Evolutionary conservation across 352 stramenopile species (phyloP).

Genomic region (Phytophthora citrophthora): DNA sequence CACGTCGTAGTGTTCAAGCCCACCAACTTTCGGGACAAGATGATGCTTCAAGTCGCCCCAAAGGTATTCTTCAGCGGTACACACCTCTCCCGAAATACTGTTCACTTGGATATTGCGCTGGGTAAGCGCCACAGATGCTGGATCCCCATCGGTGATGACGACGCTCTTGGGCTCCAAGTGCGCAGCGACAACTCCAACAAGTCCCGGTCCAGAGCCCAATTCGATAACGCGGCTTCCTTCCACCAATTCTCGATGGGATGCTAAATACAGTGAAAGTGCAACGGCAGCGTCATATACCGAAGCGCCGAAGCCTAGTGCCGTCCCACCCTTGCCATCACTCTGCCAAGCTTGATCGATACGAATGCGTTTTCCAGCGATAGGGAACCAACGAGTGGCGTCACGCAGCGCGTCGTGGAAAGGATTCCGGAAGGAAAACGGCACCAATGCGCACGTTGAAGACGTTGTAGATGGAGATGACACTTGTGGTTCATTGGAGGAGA

Average conservation of each 20-base stretch:
- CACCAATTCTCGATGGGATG: constrained; percentile 56
- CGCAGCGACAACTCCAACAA: constrained; percentile 74
- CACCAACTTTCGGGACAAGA: constrained; percentile 24
- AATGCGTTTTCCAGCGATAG: constrained; percentile 61
- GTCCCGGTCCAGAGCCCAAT: constrained; percentile 73
- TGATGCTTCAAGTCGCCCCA: constrained; percentile 58
- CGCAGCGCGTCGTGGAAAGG: constrained; percentile 79
- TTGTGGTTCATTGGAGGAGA: constrained; percentile 1
- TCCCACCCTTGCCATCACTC: constrained; percentile 75
- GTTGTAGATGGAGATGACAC: not conserved
- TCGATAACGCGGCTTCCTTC: constrained; percentile 69
- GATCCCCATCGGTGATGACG: constrained; percentile 77
- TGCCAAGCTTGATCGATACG: constrained; percentile 83
- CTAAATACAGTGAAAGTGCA: constrained; percentile 80
- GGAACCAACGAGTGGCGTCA: constrained; percentile 69
- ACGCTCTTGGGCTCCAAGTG: constrained; percentile 53
- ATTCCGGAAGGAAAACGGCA: constrained; percentile 78
- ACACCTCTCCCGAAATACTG: constrained; percentile 21
- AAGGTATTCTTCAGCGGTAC: constrained; percentile 53
- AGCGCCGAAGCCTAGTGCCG: constrained; percentile 74
- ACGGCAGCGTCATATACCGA: constrained; percentile 86
- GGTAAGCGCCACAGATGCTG: constrained; percentile 68
- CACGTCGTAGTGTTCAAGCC: constrained; percentile 58
- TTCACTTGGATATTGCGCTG: constrained; percentile 57
- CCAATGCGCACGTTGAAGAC: constrained; percentile 39